Base-by-base conservation (phyloP, 371 early-diverging fungal genomes). In the Synchytrium microbalum region DNA sequence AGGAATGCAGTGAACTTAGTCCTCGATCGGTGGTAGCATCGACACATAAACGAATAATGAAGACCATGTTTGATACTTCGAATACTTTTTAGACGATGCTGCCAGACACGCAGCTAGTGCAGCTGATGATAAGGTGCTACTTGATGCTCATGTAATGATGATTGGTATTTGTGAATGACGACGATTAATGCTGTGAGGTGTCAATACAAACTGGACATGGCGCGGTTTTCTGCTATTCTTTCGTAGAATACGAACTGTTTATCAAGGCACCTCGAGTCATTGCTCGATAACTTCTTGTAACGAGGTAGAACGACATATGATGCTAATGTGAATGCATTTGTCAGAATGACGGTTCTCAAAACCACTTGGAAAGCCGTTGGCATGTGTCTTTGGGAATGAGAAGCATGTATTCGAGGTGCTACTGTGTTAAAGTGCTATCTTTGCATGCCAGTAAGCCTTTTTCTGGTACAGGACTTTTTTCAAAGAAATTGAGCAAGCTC, bases 381-480 rank as follows among this genome's bases (percentile, higher is more conserved):
- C 88, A 74, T 26, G 69, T 29, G 16, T 19, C 10, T 28, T 58
- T 25, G 30, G 3, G 19, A n/a, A n/a, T n/a, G n/a, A n/a, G n/a
- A n/a, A n/a, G n/a, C n/a, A n/a, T n/a, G n/a, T n/a, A n/a, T n/a
- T n/a, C n/a, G 5, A 59, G 19, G 19, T 2, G 62, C 1, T 32
- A n/a, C n/a, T n/a, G n/a, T n/a, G n/a, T n/a, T n/a, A n/a, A n/a
- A n/a, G n/a, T n/a, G n/a, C n/a, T n/a, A n/a, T n/a, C 23, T 28
- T 32, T 16, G 2, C 13, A 3, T 32, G 58, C 52, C 3, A 59
- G 57, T n/a, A n/a, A n/a, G n/a, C n/a, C n/a, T n/a, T n/a, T n/a
- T n/a, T n/a, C n/a, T n/a, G n/a, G n/a, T n/a, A n/a, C 0, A 63
- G 87, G 88, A 95, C 92, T 74, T 97, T 97, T 72, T 97, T 95